Evolutionary conservation across 148 eudicot species (phyloP).

Genomic region (Talinum fruticosum): DNA sequence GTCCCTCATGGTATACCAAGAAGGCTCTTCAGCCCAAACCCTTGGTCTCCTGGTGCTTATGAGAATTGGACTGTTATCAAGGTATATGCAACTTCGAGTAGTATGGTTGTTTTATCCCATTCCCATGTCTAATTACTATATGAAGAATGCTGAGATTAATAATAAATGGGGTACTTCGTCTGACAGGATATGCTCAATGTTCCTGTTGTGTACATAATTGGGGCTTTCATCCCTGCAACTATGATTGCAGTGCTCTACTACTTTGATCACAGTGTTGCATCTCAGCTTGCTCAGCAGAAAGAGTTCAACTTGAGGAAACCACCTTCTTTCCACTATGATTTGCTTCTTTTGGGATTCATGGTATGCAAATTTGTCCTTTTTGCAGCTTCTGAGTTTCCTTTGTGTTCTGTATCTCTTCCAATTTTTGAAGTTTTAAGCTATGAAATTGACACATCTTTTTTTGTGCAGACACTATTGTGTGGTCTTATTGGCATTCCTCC

Average conservation of each 20-base stretch:
- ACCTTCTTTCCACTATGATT: conserved; percentile 80
- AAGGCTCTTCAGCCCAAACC: conserved; percentile 87
- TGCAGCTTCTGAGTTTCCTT: not conserved
- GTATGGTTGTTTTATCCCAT: not conserved
- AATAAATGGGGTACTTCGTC: not conserved
- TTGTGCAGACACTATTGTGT: conserved; percentile 62
- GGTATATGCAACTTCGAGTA: conserved; percentile 31
- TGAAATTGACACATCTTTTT: not conserved
- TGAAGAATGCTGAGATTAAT: not conserved
- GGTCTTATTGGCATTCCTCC: conserved; percentile 91
- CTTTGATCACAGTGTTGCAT: conserved; percentile 93
- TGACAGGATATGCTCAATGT: conserved; percentile 82
- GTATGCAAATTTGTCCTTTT: conserved; percentile 30
- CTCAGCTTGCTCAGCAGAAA: conserved; percentile 93
- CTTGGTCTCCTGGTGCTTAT: conserved; percentile 96
- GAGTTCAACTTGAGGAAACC: conserved; percentile 87
- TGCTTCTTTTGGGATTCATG: conserved; percentile 85
- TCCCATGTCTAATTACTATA: not conserved
- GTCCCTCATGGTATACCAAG: conserved; percentile 85
- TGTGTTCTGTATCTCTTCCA: not conserved
- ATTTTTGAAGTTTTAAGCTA: not conserved
- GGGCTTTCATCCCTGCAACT: conserved; percentile 90
- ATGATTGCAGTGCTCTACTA: conserved; percentile 96
- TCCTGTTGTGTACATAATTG: conserved; percentile 69
- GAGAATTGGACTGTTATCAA: conserved; percentile 84